phyloP scores from a whole-genome alignment of 139 green algal genomes.

The Pseudopediastrum boryanum region DNA sequence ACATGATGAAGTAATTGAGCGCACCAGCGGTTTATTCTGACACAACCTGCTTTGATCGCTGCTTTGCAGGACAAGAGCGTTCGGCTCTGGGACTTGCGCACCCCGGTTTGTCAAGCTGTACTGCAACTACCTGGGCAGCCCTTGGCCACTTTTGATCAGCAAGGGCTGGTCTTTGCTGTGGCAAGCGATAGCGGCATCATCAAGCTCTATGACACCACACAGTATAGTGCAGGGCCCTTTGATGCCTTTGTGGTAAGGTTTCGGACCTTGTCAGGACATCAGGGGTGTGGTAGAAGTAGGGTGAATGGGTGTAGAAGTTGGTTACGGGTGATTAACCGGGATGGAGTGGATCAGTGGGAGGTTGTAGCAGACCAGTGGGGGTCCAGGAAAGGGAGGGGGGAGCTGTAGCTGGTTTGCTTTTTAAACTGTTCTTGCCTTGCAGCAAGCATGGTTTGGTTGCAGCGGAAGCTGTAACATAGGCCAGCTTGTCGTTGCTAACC shows the following conservation, averaged over 20 bases:
- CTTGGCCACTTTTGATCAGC: conserved; percentile 73
- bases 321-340: too few species aligned
- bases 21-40: too few species aligned
- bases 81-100: conserved; percentile 90
- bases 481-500: too few species aligned
- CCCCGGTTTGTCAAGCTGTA: conserved; percentile 70
- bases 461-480: too few species aligned
- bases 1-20: too few species aligned
- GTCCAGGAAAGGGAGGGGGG: not conserved
- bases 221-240: conserved; percentile 87
- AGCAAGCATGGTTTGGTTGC: too few species aligned
- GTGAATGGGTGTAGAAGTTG: too few species aligned
- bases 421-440: too few species aligned
- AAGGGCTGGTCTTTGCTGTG: conserved; percentile 91
- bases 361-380: not conserved
- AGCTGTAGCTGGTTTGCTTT: too few species aligned
- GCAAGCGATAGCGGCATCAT: conserved; percentile 74
- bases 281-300: too few species aligned
- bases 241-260: conserved; percentile 72
- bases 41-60: too few species aligned
- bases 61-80: conserved; percentile 80
- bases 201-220: conserved; percentile 86
- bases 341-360: too few species aligned
- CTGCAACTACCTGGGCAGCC: conserved; percentile 64
- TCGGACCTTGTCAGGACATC: not conserved